Base-by-base conservation (phyloP, 768 basidiomycete genomes). In the Dictyophora rubrovolvata region DNA sequence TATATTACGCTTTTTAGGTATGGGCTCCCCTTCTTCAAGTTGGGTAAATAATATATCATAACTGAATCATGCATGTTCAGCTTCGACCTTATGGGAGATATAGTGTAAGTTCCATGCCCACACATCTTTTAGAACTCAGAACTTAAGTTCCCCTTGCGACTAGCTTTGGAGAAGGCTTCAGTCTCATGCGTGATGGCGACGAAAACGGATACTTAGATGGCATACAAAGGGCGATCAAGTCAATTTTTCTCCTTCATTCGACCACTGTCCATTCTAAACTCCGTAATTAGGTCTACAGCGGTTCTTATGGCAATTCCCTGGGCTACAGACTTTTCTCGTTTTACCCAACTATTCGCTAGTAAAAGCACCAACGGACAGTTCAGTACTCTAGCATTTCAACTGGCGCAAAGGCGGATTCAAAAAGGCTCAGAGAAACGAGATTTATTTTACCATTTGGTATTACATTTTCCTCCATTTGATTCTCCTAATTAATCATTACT, bases 371-470 rank as follows among this genome's bases (percentile, higher is more conserved):
- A 28, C 28, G 28, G 28, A 28, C 28, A 28, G 28, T 65, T 79
- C 63, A 71, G 75, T n/a, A 59, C 59, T 42, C 74, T 75, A 55
- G 74, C 70, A 34, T 63, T 60, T 55, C 33, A 53, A 8, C n/a
- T 11, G 16, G 57, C 48, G n/a, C 23, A 48, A n/a, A 48, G 21
- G 18, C 18, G 57, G 11, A 59, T 21, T n/a, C 18, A 59, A 35
- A 48, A 22, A 7, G 48, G n/a, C 14, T 16, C 60, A 23, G 21
- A 16, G 33, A 35, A 56, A 12, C 55, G 47, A 47, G 60, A 60
- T 35, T 35, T 77, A 65, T 78, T 76, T 66, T 73, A 79, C 63
- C 73, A 79, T 59, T 66, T 79, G 61, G 78, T 79, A 56, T n/a
- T 42, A 14, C 4, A 3, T 42, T n/a, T 14, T n/a, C 10, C 10